Evolutionary conservation across 345 rosid species (phyloP), one percentile per base, ranked within the genome.

Genomic region (Rhizophora mangle): DNA sequence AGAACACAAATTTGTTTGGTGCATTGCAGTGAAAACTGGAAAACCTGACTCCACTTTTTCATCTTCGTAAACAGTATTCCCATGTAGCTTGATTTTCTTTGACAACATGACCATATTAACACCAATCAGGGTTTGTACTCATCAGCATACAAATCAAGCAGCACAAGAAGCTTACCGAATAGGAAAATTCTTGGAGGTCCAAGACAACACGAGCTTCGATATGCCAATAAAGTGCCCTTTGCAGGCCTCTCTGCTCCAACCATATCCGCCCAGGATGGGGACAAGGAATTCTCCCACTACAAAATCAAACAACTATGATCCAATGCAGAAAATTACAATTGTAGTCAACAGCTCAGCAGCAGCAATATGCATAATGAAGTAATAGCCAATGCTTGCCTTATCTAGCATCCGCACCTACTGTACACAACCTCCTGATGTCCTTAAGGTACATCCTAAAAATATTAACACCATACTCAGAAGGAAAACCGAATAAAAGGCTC

Each of bases 131-230:
- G 6, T 27, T 56, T 43, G 49, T 11, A 43, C 49, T 15, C 19
- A 56, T 10, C 29, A 24, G 26, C 30, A 24, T 9, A 27, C 60
- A 6, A 56, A 56, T 27, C 29, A 56, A 6, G 60, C 60, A 56
- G 60, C 60, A 21, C 26, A 56, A 56, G 60, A 56, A 56, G 53
- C 85, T 84, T 80, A 91, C 97, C 36, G 93, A 87, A 70, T 82
- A 71, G 39, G 74, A 78, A 69, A 81, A 72, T 72, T 95, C 97
- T 75, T 84, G 89, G 52, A 95, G 97, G 81, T 95, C 97, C 68
- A 95, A 86, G 36, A 91, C 97, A 34, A 95, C 99, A 63, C 91
- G 96, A 76, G 99, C 96, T 80, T 95, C 97, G n/a, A 94, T 94
- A 69, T 91, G 98, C 97, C 98, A 91, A 62, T 95, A 95, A 20